phyloP scores from a whole-genome alignment of 2,329 filamentous ascomycete genomes.

The Sclerotinia minor region DNA sequence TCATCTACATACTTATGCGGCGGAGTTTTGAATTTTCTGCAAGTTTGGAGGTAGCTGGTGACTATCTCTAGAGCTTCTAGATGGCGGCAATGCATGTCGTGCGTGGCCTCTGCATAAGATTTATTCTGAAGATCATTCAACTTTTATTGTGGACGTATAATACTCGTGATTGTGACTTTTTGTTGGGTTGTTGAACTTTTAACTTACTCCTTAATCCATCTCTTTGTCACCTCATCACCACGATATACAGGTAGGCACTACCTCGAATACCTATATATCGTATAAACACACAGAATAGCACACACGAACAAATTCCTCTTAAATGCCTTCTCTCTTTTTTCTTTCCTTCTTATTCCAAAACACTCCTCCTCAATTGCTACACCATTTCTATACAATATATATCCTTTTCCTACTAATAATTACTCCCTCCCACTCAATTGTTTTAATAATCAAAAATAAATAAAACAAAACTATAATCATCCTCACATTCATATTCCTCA shows the following conservation, averaged over 20 bases:
- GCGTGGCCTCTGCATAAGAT: neutral
- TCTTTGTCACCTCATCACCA: neutral
- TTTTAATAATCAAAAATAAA: too few species aligned
- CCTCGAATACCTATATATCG: too few species aligned
- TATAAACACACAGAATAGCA: neutral
- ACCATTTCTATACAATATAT: neutral
- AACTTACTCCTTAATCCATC: too few species aligned
- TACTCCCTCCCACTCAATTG: too few species aligned
- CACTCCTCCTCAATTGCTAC: neutral
- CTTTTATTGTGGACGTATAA: neutral
- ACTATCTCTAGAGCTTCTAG: neutral
- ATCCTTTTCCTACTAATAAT: too few species aligned
- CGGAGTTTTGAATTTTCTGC: conserved; percentile 5
- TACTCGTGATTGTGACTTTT: neutral
- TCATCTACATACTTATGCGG: conserved; percentile 5
- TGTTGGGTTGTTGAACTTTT: neutral
- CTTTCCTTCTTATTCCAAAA: neutral
- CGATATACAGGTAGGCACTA: too few species aligned
- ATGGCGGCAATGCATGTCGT: neutral
- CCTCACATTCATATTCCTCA: too few species aligned
- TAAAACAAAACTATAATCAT: too few species aligned
- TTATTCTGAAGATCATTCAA: neutral
- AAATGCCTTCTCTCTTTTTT: too few species aligned
- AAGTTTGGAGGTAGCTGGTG: neutral
- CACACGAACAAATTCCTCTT: neutral